Base-by-base conservation (phyloP, 2,329 filamentous ascomycete genomes). In the Penicillium psychrosexuale region DNA sequence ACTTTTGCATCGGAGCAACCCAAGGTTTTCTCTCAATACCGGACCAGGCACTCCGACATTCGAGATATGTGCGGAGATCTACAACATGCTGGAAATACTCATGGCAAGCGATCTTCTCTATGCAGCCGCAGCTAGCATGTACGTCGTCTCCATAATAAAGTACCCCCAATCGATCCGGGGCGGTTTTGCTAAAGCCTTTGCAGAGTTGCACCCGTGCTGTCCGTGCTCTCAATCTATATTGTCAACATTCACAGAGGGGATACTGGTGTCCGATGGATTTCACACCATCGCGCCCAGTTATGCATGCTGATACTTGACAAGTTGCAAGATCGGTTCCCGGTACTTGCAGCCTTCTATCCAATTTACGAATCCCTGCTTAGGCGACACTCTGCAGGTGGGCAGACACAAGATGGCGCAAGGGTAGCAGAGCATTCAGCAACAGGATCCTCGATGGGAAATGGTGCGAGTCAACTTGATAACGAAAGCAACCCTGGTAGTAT, bases 261-360 rank as follows among this genome's bases (percentile, higher is more conserved):
- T 30, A 2, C 53, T 1, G 59, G 59, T 15, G 37, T 57, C 19
- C 58, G 49, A 42, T 51, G 62, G 33, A 58, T 66, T n/a, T 64
- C 64, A 13, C 59, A 67, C 31, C 59, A 66, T 52, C 59, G 65
- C 37, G 60, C 63, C n/a, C 54, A 51, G 3, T 57, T 66, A 36
- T 65, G 62, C 38, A 65, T 67, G 64, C 48, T 56, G 19, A 60
- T 64, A 9, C 53, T 67, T 24, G 56, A 61, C 11, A 58, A 66
- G 22, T 37, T 67, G 22, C 54, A 61, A 42, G 59, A 62, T 51
- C 47, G 53, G 8, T 61, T 65, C 48, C 64, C 64, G 1, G 47
- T 62, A 1, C 47, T 59, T 19, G 54, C 55, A 13, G 58, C 59
- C 7, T 53, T 56, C 22, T 56, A 51, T 24, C 57, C 59, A 1